Evolutionary conservation across 2,329 filamentous ascomycete species (phyloP), one percentile per base, ranked within the genome.

Genomic region (Scedosporium boydii): DNA sequence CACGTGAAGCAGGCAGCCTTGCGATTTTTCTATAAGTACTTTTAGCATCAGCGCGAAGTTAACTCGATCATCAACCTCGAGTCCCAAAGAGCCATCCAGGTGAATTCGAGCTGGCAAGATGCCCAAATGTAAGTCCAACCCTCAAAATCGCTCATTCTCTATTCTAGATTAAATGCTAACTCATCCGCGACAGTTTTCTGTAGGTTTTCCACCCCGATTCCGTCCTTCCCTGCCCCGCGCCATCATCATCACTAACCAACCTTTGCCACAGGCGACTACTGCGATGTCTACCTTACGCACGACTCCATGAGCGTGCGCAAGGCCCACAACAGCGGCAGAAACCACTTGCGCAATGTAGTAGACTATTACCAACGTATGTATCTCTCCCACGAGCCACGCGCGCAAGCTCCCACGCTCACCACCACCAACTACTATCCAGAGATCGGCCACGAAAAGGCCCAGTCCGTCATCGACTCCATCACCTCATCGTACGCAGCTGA

Each of bases 261-360:
- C 68, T 71, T 26, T 18, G 12, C 23, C 23, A 60, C 48, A 78
- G 76, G 93, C 83, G 95, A 99, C 77, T 99, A 99, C 78, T 99
- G 95, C 85, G 95, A 99, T 89, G 95, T 99, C 76, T 99, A 99
- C 84, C 89, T 99, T 70, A 99, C 95, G 68, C 95, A 99, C 84
- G 95, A 99, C 83, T 96, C 92, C 56, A 98, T 98, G 93, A 96
- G 92, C 78, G 95, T 99, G 77, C 93, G 95, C 70, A 98, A 98
- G 80, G 95, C 95, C 59, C 95, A 99, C 78, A 99, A 99, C 81
- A 89, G 87, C 74, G 95, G 95, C 66, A 87, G 93, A 70, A 99
- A 99, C 79, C 95, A 99, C 74, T 80, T 99, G 66, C 90, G 95
- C 72, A 99, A 99, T 76, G 95, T 99, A 34, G 89, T 97, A 70